Conservation (phyloP, 352 stramenopile genomes). For the Globisporangium emineosum region DNA sequence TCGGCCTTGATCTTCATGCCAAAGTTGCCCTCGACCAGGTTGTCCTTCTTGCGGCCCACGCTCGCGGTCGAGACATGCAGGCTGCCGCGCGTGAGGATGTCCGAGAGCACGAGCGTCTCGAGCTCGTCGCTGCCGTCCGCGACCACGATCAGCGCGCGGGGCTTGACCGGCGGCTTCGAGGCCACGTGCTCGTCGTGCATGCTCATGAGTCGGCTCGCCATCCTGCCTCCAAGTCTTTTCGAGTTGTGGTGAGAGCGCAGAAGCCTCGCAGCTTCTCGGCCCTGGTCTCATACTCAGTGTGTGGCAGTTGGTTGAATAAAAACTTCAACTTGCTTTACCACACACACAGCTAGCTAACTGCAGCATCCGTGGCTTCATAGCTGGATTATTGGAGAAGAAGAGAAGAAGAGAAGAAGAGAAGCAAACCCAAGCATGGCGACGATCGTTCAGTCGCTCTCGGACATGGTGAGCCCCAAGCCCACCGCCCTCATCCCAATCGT, state of each 20-base stretch:
- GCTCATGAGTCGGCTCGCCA: constrained; percentile 13
- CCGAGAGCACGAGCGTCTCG: constrained; percentile 58
- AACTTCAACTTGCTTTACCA: background rate
- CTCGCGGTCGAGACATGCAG: constrained; percentile 58
- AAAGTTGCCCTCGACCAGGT: constrained; percentile 60
- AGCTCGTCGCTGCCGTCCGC: constrained; percentile 67
- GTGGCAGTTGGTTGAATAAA: constrained; percentile 4
- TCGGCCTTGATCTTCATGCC: constrained; percentile 60
- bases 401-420: background rate
- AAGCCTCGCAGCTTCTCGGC: too few relatives aligned
- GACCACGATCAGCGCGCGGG: constrained; percentile 56
- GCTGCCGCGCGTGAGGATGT: constrained; percentile 51
- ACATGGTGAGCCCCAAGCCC: constrained; percentile 62
- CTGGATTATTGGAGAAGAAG: background rate
- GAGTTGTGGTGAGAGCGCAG: constrained; percentile 9
- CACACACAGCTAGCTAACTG: background rate
- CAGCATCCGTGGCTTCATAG: background rate
- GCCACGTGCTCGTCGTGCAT: constrained; percentile 12
- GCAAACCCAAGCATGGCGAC: constrained; percentile 28
- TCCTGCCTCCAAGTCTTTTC: constrained; percentile 8
- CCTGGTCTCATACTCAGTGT: background rate
- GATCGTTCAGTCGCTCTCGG: constrained; percentile 44
- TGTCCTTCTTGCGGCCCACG: constrained; percentile 49
- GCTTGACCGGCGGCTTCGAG: constrained; percentile 38
- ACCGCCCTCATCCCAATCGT: constrained; percentile 66